phyloP scores from a whole-genome alignment of 768 basidiomycete species.

The Hygrophorus russula region DNA sequence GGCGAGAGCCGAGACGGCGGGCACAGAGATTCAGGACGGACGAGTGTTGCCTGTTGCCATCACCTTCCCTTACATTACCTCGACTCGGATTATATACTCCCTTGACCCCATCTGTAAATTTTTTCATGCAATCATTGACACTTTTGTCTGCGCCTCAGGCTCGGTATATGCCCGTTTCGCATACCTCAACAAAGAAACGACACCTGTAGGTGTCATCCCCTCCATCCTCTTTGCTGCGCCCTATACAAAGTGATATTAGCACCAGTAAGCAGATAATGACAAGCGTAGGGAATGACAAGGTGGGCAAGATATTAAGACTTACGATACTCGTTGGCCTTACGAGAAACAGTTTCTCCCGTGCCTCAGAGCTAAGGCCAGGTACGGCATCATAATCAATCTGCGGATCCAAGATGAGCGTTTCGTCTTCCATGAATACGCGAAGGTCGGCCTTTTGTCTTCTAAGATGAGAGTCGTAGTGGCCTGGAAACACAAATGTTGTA shows the following conservation, averaged over 20 bases:
- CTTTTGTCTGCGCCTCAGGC: too few relatives aligned
- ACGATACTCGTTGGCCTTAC: slow-evolving; percentile 60
- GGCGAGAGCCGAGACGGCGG: too few relatives aligned
- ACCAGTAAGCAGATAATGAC: background rate
- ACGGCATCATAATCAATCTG: slow-evolving; percentile 59
- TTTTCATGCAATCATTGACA: too few relatives aligned
- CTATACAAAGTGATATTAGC: slow-evolving; percentile 23
- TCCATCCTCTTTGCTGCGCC: slow-evolving; percentile 92
- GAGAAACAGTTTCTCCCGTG: slow-evolving; percentile 48
- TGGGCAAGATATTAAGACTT: slow-evolving; percentile 24
- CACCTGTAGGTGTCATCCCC: slow-evolving; percentile 77
- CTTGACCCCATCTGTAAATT: too few relatives aligned
- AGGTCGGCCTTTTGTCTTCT: slow-evolving; percentile 69
- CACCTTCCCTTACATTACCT: too few relatives aligned
- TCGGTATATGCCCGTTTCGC: slow-evolving; percentile 29
- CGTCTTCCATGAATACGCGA: slow-evolving; percentile 63
- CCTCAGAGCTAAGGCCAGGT: slow-evolving; percentile 64
- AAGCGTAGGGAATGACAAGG: background rate
- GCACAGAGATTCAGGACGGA: too few relatives aligned
- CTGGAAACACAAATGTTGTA: slow-evolving; percentile 20
- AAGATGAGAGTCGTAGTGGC: slow-evolving; percentile 51
- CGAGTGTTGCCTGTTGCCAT: too few relatives aligned
- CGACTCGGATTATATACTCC: too few relatives aligned
- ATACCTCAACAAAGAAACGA: slow-evolving; percentile 58
- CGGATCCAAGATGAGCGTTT: slow-evolving; percentile 57